Percentiles rank a stretch among this genome's conserved stretches.
These are phyloP conservation scores for Fraxinus dipetala DNA, from an alignment of 305 asterid genomes.

Conservation along the genomic window DNA sequence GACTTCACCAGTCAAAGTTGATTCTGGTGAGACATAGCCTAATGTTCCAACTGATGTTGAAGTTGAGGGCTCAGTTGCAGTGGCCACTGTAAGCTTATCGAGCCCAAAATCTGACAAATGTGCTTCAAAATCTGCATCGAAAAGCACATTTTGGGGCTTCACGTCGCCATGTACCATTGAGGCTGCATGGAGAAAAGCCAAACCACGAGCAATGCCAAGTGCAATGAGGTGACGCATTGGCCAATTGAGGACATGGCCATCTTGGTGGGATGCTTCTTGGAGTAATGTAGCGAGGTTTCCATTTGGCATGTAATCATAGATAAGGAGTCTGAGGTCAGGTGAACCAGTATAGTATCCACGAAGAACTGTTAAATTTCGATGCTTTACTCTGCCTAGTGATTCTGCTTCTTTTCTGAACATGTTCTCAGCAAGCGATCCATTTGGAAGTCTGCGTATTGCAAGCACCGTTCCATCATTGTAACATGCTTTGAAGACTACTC, in stretches of 20 bases:
- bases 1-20: conserved; percentile 42
- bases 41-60: conserved; percentile 56
- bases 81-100: conserved; percentile 42
- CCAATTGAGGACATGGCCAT: conserved; percentile 76
- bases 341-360: conserved; percentile 66
- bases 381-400: conserved; percentile 56
- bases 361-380: conserved; percentile 61
- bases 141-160: conserved; percentile 62
- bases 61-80: conserved; percentile 43
- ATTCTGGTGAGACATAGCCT: conserved; percentile 61
- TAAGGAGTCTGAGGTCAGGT: conserved; percentile 52
- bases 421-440: conserved; percentile 40
- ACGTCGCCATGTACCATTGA: conserved; percentile 58
- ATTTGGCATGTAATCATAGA: conserved; percentile 73
- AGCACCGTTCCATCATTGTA: conserved; percentile 71
- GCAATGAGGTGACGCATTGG: conserved; percentile 82
- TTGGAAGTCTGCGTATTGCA: conserved; percentile 50
- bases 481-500: conserved; percentile 61
- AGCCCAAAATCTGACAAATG: conserved; percentile 65
- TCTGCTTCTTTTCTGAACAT: conserved; percentile 65
- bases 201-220: conserved; percentile 65
- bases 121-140: conserved; percentile 76
- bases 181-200: conserved; percentile 56
- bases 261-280: conserved; percentile 78
- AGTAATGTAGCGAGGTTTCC: conserved; percentile 64